phyloP scores from a whole-genome alignment of 495 filamentous ascomycete species.

The Aspergillus carlsbadensis region DNA sequence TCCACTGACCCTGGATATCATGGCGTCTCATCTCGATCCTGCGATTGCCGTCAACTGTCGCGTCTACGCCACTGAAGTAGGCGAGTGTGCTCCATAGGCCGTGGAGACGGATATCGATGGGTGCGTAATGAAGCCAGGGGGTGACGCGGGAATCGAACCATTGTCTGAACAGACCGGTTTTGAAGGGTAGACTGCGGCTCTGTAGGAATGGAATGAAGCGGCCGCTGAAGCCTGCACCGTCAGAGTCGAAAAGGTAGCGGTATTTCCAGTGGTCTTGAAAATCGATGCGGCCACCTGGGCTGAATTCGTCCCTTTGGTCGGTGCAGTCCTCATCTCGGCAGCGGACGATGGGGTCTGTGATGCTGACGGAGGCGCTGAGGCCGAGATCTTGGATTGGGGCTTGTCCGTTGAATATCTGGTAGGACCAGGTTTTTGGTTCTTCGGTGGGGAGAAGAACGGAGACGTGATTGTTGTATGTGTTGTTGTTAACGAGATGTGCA shows the following conservation, averaged over 20 bases:
- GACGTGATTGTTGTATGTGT: constrained; percentile 41
- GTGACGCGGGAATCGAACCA: constrained; percentile 72
- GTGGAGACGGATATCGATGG: constrained; percentile 67
- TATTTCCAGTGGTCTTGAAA: constrained; percentile 65
- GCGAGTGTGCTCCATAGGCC: constrained; percentile 63
- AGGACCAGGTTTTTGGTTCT: constrained; percentile 29
- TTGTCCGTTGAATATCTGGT: constrained; percentile 36
- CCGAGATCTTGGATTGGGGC: constrained; percentile 30
- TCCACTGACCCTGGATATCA: constrained; percentile 54
- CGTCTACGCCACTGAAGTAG: constrained; percentile 55
- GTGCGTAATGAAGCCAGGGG: constrained; percentile 78
- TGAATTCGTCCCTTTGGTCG: constrained; percentile 51
- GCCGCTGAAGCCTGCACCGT: constrained; percentile 65
- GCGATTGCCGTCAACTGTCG: constrained; percentile 17
- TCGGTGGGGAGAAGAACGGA: constrained; percentile 39
- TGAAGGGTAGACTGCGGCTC: constrained; percentile 62
- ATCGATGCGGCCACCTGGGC: constrained; percentile 35
- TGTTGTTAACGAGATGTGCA: constrained; percentile 54
- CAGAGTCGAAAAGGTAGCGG: constrained; percentile 65
- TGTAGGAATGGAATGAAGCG: constrained; percentile 63
- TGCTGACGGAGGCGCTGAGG: constrained; percentile 41
- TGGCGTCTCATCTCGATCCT: constrained; percentile 31
- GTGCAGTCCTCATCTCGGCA: constrained; percentile 53
- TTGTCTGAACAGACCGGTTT: constrained; percentile 63
- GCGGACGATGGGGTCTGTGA: constrained; percentile 51